Percentiles rank a stretch among this genome's conserved stretches.
phyloP scores from a whole-genome alignment of 2,329 filamentous ascomycete genomes.

The Apiospora malaysiana region DNA sequence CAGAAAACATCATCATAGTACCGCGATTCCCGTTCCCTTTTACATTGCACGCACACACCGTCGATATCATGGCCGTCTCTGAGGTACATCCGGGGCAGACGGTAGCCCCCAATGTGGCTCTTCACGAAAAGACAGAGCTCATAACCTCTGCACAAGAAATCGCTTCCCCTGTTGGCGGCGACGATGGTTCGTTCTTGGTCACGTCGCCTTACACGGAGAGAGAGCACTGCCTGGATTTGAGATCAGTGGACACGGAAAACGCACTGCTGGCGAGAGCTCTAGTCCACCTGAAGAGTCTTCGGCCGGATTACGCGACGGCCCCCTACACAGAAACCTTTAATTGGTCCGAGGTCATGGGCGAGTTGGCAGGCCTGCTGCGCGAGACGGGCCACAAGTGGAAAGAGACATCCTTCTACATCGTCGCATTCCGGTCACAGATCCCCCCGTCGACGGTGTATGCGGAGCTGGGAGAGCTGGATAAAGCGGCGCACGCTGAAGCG shows the following conservation, averaged over 20 bases:
- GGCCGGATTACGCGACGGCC: slow-evolving; percentile 77
- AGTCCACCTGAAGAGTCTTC: slow-evolving; percentile 64
- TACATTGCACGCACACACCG: background rate
- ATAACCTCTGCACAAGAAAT: slow-evolving; percentile 12
- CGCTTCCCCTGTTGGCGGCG: background rate
- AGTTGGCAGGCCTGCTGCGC: slow-evolving; percentile 58
- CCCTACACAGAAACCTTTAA: slow-evolving; percentile 79
- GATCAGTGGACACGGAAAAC: slow-evolving; percentile 68
- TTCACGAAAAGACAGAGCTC: slow-evolving; percentile 22
- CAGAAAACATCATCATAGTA: background rate
- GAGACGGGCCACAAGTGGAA: slow-evolving; percentile 61
- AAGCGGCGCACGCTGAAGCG: slow-evolving; percentile 80
- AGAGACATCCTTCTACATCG: slow-evolving; percentile 76
- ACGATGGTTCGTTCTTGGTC: slow-evolving; percentile 54
- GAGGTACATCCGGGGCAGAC: slow-evolving; percentile 24
- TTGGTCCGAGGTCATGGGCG: slow-evolving; percentile 67
- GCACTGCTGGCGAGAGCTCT: slow-evolving; percentile 76
- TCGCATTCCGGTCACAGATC: slow-evolving; percentile 80
- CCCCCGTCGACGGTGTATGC: slow-evolving; percentile 69
- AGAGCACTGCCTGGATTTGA: slow-evolving; percentile 75
- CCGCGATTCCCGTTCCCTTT: background rate
- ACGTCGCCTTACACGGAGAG: slow-evolving; percentile 78
- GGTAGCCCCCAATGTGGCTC: slow-evolving; percentile 22
- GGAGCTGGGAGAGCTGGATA: slow-evolving; percentile 75
- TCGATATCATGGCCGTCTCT: slow-evolving; percentile 20